Evolutionary conservation across 768 basidiomycete species (phyloP), one percentile per base, ranked within the genome.

Genomic region (Tephrocybe sp.): DNA sequence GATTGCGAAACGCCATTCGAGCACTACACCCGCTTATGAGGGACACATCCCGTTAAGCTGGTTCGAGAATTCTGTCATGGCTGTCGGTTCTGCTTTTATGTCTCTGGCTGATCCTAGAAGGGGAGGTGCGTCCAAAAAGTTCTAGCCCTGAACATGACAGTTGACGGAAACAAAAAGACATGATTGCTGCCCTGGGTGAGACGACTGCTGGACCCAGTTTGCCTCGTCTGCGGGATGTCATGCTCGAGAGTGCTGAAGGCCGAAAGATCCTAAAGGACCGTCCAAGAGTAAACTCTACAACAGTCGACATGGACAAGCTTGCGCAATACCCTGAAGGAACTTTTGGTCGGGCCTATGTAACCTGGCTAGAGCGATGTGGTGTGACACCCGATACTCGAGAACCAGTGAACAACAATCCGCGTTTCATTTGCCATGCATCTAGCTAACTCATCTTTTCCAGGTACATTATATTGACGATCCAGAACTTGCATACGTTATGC

Each of bases 401-500:
- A 59, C 88, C 91, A 2, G 95, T 97, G 56, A 49, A 73, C 59
- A 50, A 40, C 13, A 30, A 3, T 13, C 1, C 30, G n/a, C 30
- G 30, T 8, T 18, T 29, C n/a, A 16, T 15, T 13, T 18, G 5
- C 19, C 11, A 34, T 39, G 24, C 18, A 37, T 19, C 13, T 42
- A 49, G 52, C 46, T 52, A 22, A 30, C 50, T 34, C 16, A 19
- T 53, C 29, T 47, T 12, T 16, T 47, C 21, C 60, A 97, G 94
- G 94, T 97, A 5, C 90, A 86, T 56, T 98, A 97, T 61, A 86
- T 98, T 49, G 82, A 88, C 61, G 92, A 97, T 61, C 93, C 94
- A 2, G 94, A 97, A 61, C 80, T 97, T 10, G 97, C 97, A 21
- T 98, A 97, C 66, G 90, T 98, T 47, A 92, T 99, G 88, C 91